These are phyloP conservation scores for Trametes versicolor DNA, from an alignment of 1,284 basidiomycete genomes.

Conservation along the genomic window DNA sequence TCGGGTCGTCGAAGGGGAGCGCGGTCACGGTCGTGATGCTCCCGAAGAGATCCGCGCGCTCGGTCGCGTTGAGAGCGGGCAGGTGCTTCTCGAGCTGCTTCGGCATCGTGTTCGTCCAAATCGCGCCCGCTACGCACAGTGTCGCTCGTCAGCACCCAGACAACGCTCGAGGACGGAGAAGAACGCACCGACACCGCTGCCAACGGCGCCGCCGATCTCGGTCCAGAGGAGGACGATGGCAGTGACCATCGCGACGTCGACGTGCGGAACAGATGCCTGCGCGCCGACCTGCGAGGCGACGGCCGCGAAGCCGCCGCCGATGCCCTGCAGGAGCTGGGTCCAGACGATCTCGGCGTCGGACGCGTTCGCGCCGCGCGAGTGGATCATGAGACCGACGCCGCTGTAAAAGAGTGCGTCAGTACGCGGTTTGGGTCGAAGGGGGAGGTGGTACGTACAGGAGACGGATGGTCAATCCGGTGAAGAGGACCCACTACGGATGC, in stretches of 20 bases:
- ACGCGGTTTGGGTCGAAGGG: neutral
- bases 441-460: slow-evolving; percentile 50
- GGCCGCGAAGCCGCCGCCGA: slow-evolving; percentile 83
- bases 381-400: slow-evolving; percentile 79
- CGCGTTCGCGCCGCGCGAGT: slow-evolving; percentile 70
- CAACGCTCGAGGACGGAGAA: neutral
- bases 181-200: slow-evolving; percentile 63
- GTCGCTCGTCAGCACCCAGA: neutral
- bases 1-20: slow-evolving; percentile 59
- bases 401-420: slow-evolving; percentile 38
- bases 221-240: slow-evolving; percentile 84
- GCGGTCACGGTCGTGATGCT: slow-evolving; percentile 58
- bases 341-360: slow-evolving; percentile 70
- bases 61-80: slow-evolving; percentile 50
- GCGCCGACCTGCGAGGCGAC: slow-evolving; percentile 78
- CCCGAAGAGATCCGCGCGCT: slow-evolving; percentile 56
- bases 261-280: slow-evolving; percentile 81
- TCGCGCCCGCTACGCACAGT: slow-evolving; percentile 58
- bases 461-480: slow-evolving; percentile 74
- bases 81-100: slow-evolving; percentile 62
- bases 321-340: slow-evolving; percentile 81
- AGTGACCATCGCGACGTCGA: slow-evolving; percentile 84
- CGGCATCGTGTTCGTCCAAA: slow-evolving; percentile 73
- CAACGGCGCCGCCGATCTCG: slow-evolving; percentile 81
- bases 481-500: slow-evolving; percentile 60